Base-by-base conservation (phyloP, 2,329 filamentous ascomycete genomes). In the Penicillium sp. region DNA sequence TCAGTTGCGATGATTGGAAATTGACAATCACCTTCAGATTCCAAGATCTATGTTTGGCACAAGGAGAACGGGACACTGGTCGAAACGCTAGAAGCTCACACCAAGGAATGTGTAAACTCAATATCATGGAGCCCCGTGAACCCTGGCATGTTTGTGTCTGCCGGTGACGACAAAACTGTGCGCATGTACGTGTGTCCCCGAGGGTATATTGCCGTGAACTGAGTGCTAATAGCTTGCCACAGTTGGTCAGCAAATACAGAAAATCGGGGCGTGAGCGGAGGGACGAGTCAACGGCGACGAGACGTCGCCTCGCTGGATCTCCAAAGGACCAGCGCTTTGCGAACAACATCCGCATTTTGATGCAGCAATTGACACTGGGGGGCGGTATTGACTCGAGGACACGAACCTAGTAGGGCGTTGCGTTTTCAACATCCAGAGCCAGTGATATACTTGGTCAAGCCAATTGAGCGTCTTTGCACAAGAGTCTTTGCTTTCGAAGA, bases 111-210 rank as follows among this genome's bases (percentile, higher is more conserved):
- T 51, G 91, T 93, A 55, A 97, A 96, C 65, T 81, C 88, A 6
- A 86, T 94, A 34, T 79, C 85, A 24, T 98, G 93, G 91, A 93
- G 91, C 61, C 90, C 93, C 1, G 77, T 73, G 9, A 82, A 96
- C 62, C 83, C 88, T 1, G 81, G 81, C 52, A 85, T 96, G 74
- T 88, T 96, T 69, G 93, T 90, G 12, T 91, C 90, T 9, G 91
- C 88, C 49, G 90, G 91, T 13, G 93, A 98, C 66, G 93, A 97
- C 63, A 77, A 79, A 46, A 83, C 80, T 64, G 84, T 97, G 54
- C 84, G 85, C 71, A 90, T 98, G 86, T 96, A 75, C 76, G 86
- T 13, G 40, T 9, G 13, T 4, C 1, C 18, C 39, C 5, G 4
- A 24, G 3, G 3, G 5, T 18, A 6, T 27, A 6, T 27, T 18